A percentile compares a stretch with the other conserved stretches of the same genome.
Conservation (phyloP, 495 filamentous ascomycete genomes). For the Chaetomium cochliodes region DNA sequence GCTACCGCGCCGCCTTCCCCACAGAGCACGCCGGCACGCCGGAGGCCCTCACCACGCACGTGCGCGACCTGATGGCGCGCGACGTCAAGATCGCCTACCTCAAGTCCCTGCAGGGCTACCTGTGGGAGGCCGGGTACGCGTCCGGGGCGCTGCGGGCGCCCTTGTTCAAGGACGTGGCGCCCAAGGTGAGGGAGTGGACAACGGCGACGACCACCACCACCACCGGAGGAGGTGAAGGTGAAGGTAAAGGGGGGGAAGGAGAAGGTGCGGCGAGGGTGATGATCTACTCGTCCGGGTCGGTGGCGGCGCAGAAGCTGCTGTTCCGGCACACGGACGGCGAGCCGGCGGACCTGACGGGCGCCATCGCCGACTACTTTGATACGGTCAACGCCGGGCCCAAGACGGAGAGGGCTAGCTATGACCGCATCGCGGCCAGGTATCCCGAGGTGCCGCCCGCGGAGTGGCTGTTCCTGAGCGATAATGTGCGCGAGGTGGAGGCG, state of each 20-base stretch:
- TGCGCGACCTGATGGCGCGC: conserved; percentile 60
- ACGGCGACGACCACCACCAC: not conserved
- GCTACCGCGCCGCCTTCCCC: conserved; percentile 64
- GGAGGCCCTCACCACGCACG: conserved; percentile 54
- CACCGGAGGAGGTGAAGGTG: too few species aligned
- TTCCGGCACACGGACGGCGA: conserved; percentile 62
- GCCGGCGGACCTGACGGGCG: conserved; percentile 54
- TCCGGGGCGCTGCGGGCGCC: conserved; percentile 60
- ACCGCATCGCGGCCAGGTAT: conserved; percentile 51
- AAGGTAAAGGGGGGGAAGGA: too few species aligned
- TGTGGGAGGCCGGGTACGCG: conserved; percentile 66
- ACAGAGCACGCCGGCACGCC: conserved; percentile 51
- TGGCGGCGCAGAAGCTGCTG: conserved; percentile 68
- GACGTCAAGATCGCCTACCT: conserved; percentile 68
- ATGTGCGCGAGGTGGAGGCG: conserved; percentile 65
- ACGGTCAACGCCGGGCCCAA: conserved; percentile 73
- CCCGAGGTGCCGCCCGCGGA: conserved; percentile 39
- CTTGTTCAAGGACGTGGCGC: conserved; percentile 65
- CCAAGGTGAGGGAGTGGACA: conserved; percentile 54
- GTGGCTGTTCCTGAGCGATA: conserved; percentile 71
- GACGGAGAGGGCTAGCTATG: conserved; percentile 58
- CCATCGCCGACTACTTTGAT: conserved; percentile 64
- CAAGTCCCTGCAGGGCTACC: conserved; percentile 70
- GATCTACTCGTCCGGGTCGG: conserved; percentile 71
- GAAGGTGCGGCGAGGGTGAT: conserved; percentile 40